Base-by-base conservation (phyloP, 2,329 filamentous ascomycete genomes). In the Mycogone perniciosa region DNA sequence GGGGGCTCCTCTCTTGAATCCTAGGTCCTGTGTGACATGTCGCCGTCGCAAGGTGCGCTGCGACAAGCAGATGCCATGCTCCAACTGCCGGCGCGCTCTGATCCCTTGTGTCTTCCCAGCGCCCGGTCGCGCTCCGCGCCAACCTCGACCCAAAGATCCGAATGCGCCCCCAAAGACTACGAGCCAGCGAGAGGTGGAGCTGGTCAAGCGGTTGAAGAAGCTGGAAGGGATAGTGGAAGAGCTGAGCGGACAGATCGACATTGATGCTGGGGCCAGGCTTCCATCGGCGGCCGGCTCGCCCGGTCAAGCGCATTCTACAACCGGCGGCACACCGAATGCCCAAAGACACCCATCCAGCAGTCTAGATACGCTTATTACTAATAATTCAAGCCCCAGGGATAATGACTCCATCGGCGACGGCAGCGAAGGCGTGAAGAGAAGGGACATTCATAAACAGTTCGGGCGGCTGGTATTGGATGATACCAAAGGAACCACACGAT, bases 221-320 rank as follows among this genome's bases (percentile, higher is more conserved):
- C 69, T 91, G 29, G 87, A 91, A 64, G 85, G 85, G 41, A 88
- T 91, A 30, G 87, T 91, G 11, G 80, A 85, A 64, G 81, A 85
- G 56, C 65, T 85, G 46, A 85, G 81, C 63, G 78, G 81, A 6
- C 82, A 85, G 66, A 77, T 84, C 48, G 79, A 82, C 55, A 66
- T 80, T 27, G 79, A 82, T 57, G 62, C 65, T 4, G 57, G 56
- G 4, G 62, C 61, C 41, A 67, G 62, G 44, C 59, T 52, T n/a
- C 56, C 62, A 11, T 67, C 64, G 4, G 56, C 65, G 1, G 57
- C 61, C 5, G 60, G 56, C 44, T 68, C 68, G 1, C 65, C 66
- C 3, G 60, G 68, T 20, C 20, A 20, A 20, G 20, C 20, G 20
- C 13, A 26, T 30, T 7, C 35, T 38, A 37, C 38, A n/a, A 38